Evolutionary conservation across 1,139 yeast genomes (phyloP), one percentile per base, ranked within the genome.

Genomic region (Taphrina deformans): DNA sequence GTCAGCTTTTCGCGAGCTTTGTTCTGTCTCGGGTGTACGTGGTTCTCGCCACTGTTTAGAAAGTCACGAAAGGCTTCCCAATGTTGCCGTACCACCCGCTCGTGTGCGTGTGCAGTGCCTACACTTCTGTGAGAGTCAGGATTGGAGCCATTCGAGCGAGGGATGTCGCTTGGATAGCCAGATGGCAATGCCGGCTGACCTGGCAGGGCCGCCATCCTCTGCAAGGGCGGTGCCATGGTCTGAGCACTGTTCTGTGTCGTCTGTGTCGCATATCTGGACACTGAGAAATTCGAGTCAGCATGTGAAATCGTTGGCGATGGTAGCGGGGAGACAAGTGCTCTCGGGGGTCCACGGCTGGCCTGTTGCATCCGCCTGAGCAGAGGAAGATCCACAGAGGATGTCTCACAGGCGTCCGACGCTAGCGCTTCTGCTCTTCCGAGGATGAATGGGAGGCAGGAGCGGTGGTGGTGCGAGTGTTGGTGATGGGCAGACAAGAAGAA

Each of bases 1-100:
- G 88, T 80, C 61, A 92, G 83, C 77, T 93, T 92, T 71, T 89
- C 93, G 70, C 96, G 82, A 4, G 96, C 96, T 72, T 89, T 84
- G 55, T 83, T 64, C 46, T 50, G 56, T 2, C 65, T 18, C n/a
- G 59, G 46, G 33, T 29, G 55, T 12, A 21, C 26, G 23, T 45
- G 61, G 24, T 58, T 58, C 16, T 35, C 44, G 18, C 46, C 62
- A n/a, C 26, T 23, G 35, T 38, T 44, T 6, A 59, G 56, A 16
- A 50, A 59, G 9, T 18, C 35, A 7, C 63, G 33, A 26, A 59
- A 48, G 5, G 40, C 44, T 9, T 50, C 50, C 63, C 63, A 59
- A 33, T 59, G 63, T 21, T 18, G 40, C 18, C 38, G 48, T 14
- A 31, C 55, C 12, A 40, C n/a, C 10, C 56, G 51, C 24, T 44